Evolutionary conservation across 768 basidiomycete species (phyloP), one percentile per base, ranked within the genome.

Genomic region (Suillus subluteus): DNA sequence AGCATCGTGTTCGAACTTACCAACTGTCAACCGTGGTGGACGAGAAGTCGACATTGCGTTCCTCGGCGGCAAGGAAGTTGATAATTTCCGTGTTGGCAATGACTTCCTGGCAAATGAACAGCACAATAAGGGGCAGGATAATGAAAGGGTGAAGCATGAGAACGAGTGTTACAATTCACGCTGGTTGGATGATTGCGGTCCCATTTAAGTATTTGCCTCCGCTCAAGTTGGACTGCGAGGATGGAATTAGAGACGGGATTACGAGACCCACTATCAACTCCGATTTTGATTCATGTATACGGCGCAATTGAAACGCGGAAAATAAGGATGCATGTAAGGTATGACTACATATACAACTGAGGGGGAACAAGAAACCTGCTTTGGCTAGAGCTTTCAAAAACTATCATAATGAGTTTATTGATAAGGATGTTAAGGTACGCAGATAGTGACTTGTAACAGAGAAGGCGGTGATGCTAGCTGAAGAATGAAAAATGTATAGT

Each of bases 51-150:
- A 68, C 67, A 11, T 64, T 18, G 54, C 40, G 58, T 67, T 18
- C 70, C 50, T 74, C 74, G 18, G 75, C 70, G 56, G 80, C 76
- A 32, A 72, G 73, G 72, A 90, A 87, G 73, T 87, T 87, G 73
- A 87, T 75, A 70, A 91, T 89, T 78, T 91, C 88, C 43, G 89
- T 91, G 75, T 91, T 89, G 26, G 83, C 87, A 62, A 76, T 69
- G 40, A 68, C 78, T 46, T 63, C 58, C 66, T 77, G 74, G 70
- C 71, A 75, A 68, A 73, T 67, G 54, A 73, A 61, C 58, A 40
- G 67, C 1, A 67, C 55, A 35, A 76, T 54, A 40, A 61, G 18
- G 59, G 59, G 59, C 41, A 61, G 26, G 41, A 30, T 61, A 12
- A 61, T 61, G 59, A 44, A 61, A 21, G 40, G 41, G 41, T 61